phyloP scores from a whole-genome alignment of 2,329 filamentous ascomycete species.

The Trichoderma atrobrunneum region DNA sequence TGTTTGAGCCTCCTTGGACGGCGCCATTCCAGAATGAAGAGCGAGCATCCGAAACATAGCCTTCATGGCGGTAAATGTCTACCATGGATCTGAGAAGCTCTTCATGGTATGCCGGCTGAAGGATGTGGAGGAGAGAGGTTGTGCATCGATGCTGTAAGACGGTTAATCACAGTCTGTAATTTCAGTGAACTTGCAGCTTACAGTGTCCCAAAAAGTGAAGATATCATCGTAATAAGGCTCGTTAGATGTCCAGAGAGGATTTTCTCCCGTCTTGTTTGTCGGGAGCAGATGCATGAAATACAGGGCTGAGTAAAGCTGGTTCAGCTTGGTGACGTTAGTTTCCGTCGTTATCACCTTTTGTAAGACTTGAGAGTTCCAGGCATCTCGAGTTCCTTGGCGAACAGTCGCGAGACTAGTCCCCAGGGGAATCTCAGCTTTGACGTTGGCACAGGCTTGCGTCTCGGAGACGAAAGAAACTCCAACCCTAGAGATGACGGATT shows the following conservation, averaged over 20 bases:
- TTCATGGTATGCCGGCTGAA: slow-evolving; percentile 61
- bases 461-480: slow-evolving; percentile 68
- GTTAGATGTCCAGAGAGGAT: slow-evolving; percentile 59
- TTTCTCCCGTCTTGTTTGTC: slow-evolving; percentile 69
- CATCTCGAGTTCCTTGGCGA: slow-evolving; percentile 44
- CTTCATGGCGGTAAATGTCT: slow-evolving; percentile 64
- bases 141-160: slow-evolving; percentile 57
- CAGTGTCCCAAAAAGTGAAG: slow-evolving; percentile 64
- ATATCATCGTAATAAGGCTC: slow-evolving; percentile 72
- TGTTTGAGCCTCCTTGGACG: slow-evolving; percentile 67
- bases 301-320: slow-evolving; percentile 63
- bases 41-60: slow-evolving; percentile 63
- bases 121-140: slow-evolving; percentile 61
- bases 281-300: slow-evolving; percentile 70
- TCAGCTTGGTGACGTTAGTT: slow-evolving; percentile 52
- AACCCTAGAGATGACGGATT: slow-evolving; percentile 54
- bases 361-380: slow-evolving; percentile 62
- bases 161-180: background rate
- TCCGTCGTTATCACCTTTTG: slow-evolving; percentile 61
- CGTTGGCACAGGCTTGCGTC: slow-evolving; percentile 56
- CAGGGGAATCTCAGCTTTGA: slow-evolving; percentile 54
- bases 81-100: slow-evolving; percentile 66
- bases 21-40: slow-evolving; percentile 68
- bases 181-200: slow-evolving; percentile 16
- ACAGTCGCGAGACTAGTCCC: slow-evolving; percentile 44